Percentiles rank a stretch among this genome's conserved stretches.
Conservation (phyloP, 306 rosid genomes). For the Cicer chorassanicum region DNA sequence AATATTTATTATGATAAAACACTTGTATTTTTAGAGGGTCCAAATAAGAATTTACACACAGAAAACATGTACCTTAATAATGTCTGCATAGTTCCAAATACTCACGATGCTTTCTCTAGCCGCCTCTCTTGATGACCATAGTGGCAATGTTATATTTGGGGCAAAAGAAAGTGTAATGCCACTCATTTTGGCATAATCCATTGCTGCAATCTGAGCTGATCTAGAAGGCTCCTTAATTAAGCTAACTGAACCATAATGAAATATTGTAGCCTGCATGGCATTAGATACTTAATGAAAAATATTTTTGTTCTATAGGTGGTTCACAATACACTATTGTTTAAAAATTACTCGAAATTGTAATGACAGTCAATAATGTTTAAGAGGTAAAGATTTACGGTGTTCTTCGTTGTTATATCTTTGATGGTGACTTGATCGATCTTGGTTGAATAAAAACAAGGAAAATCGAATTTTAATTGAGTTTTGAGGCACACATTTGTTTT, state of each 20-base stretch:
- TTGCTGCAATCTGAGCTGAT: constrained; percentile 49
- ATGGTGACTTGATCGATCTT: no score
- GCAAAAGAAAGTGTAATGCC: constrained; percentile 47
- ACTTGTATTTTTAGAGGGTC: no score
- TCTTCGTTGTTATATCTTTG: no score
- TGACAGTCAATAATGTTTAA: no score
- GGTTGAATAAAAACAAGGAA: no score
- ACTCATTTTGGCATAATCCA: constrained; percentile 42
- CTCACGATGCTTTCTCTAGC: constrained; percentile 44
- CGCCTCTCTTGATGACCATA: constrained; percentile 47
- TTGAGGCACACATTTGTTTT: no score
- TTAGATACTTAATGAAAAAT: not conserved
- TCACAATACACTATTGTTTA: no score
- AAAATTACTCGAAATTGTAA: no score
- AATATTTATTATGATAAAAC: no score
- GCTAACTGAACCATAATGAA: constrained; percentile 54
- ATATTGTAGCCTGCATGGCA: constrained; percentile 47
- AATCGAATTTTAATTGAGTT: no score
- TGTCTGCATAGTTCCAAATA: constrained; percentile 47
- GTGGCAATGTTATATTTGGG: constrained; percentile 47
- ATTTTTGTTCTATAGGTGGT: not conserved
- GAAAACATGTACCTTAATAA: constrained; percentile 38
- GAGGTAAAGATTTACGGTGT: no score
- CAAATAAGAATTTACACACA: no score
- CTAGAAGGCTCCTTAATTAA: constrained; percentile 47